Evolutionary conservation across 164 flowering plant genomes (phyloP).

Genomic region (Kalanchoe fedtschenkoi): DNA sequence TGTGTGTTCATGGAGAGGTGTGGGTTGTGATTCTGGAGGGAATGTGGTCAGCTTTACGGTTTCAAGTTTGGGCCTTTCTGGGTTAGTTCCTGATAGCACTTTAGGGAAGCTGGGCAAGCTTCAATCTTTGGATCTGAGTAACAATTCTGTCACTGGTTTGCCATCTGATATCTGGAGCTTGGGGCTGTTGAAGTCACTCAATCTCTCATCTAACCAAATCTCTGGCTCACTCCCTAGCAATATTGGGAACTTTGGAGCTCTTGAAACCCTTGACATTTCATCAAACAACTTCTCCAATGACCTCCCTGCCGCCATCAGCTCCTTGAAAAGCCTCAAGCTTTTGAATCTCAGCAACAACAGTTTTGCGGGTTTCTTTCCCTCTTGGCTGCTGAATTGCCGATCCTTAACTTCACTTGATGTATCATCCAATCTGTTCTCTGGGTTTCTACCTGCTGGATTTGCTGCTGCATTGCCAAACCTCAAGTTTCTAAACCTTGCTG

Average conservation of each 20-base stretch:
- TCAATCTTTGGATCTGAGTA: slow-evolving; percentile 70
- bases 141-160: slow-evolving; percentile 53
- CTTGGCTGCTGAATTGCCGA: slow-evolving; percentile 35
- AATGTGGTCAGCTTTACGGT: slow-evolving; percentile 30
- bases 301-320: slow-evolving; percentile 52
- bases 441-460: slow-evolving; percentile 55
- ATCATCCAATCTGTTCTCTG: slow-evolving; percentile 45
- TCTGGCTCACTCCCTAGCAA: slow-evolving; percentile 50
- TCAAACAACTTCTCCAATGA: slow-evolving; percentile 52
- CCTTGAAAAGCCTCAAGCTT: slow-evolving; percentile 33
- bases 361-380: slow-evolving; percentile 41
- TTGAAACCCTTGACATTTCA: slow-evolving; percentile 58
- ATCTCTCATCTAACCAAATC: slow-evolving; percentile 56
- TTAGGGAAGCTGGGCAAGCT: slow-evolving; percentile 71
- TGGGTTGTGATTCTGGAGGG: slow-evolving; percentile 42
- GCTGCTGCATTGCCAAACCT: slow-evolving; percentile 55
- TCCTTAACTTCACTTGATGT: slow-evolving; percentile 45
- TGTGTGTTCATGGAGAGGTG: slow-evolving; percentile 65
- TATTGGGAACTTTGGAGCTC: slow-evolving; percentile 63
- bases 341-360: slow-evolving; percentile 45
- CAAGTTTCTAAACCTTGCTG: slow-evolving; percentile 48
- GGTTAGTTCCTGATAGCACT: slow-evolving; percentile 70
- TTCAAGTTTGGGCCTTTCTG: slow-evolving; percentile 60
- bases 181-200: slow-evolving; percentile 44
- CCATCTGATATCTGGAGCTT: slow-evolving; percentile 83